Conservation (phyloP, 2,329 filamentous ascomycete species). For the Monilinia laxa region DNA sequence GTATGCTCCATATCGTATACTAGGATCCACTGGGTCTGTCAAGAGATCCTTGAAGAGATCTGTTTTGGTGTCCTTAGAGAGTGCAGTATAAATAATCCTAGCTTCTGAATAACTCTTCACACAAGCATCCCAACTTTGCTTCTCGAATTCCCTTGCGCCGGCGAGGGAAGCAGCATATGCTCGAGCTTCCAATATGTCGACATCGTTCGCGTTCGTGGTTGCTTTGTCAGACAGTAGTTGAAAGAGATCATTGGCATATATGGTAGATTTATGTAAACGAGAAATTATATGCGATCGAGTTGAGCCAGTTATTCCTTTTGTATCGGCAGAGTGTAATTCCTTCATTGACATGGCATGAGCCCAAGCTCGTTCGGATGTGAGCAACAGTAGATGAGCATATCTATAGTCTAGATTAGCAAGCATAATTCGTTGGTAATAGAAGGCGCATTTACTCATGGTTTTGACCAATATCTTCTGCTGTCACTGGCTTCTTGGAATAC, state of each 20-base stretch:
- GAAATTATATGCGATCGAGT: conserved; percentile 88
- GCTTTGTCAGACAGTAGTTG: conserved; percentile 61
- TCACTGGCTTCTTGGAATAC: conserved; percentile 72
- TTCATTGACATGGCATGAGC: conserved; percentile 96
- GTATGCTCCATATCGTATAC: conserved; percentile 91
- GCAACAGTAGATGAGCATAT: conserved; percentile 74
- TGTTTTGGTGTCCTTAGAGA: conserved; percentile 64
- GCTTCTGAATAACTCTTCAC: conserved; percentile 73
- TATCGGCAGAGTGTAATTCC: conserved; percentile 73
- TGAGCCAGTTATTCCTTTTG: conserved; percentile 74
- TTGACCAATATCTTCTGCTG: conserved; percentile 69
- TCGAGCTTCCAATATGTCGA: conserved; percentile 78
- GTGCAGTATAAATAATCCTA: conserved; percentile 77
- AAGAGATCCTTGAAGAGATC: conserved; percentile 86
- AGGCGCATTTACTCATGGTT: conserved; percentile 68
- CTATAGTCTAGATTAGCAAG: conserved; percentile 46
- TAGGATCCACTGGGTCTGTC: conserved; percentile 83
- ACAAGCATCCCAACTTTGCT: conserved; percentile 79
- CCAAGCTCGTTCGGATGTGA: conserved; percentile 89
- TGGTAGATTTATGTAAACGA: conserved; percentile 76
- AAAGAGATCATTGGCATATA: conserved; percentile 67
- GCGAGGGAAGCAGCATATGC: conserved; percentile 77
- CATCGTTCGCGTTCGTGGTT: conserved; percentile 63
- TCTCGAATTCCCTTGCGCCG: conserved; percentile 82
- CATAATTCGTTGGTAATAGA: conserved; percentile 5